phyloP scores from a whole-genome alignment of 2,329 filamentous ascomycete species.

The Pseudogymnoascus pannorum region DNA sequence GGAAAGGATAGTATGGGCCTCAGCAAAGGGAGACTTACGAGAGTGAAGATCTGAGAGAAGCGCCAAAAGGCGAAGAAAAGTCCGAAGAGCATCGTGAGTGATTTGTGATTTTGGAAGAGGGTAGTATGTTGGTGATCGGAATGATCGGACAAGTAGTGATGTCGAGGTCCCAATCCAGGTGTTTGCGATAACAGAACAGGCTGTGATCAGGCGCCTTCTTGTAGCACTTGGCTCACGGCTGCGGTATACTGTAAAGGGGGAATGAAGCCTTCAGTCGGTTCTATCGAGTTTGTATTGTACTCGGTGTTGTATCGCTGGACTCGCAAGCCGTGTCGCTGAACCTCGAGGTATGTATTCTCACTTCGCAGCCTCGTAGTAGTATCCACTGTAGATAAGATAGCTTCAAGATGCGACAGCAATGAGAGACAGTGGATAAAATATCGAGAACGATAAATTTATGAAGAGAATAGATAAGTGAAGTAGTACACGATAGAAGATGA shows the following conservation, averaged over 20 bases:
- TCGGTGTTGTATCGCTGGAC: background rate
- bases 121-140: constrained; percentile 1
- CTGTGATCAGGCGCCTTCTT: background rate
- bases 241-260: background rate
- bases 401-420: background rate
- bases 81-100: constrained; percentile 47
- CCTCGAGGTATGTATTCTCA: background rate
- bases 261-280: background rate
- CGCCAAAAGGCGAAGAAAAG: constrained; percentile 57
- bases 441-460: background rate
- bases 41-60: constrained; percentile 53
- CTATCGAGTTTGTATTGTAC: background rate
- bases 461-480: background rate
- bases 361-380: background rate
- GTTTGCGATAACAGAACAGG: background rate
- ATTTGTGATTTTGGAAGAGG: background rate
- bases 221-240: background rate
- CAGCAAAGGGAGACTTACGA: constrained; percentile 39
- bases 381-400: background rate
- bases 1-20: background rate
- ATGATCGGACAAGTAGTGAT: background rate
- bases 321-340: background rate
- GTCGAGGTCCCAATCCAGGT: background rate
- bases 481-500: background rate
- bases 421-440: background rate